phyloP scores from a whole-genome alignment of 2,329 filamentous ascomycete genomes.

The Diaporthe vexans region DNA sequence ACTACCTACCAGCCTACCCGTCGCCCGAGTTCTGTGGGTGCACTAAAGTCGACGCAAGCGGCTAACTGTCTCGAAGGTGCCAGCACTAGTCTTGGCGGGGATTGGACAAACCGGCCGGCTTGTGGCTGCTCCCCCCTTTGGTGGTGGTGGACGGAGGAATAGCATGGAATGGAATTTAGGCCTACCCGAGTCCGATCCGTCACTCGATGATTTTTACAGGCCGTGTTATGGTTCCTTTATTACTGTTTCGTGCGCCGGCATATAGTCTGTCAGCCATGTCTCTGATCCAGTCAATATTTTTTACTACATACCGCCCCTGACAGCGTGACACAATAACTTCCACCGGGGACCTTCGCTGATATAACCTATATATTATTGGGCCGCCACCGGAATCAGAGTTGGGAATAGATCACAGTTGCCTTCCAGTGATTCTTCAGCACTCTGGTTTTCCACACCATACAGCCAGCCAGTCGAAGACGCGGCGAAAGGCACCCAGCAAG shows the following conservation, averaged over 20 bases:
- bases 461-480: neutral
- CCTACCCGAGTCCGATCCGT: constrained; percentile 22
- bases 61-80: neutral
- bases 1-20: too few relatives aligned
- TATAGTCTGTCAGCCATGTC: neutral
- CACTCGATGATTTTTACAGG: neutral
- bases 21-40: neutral
- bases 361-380: neutral
- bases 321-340: neutral
- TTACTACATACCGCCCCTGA: neutral
- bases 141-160: constrained; percentile 3
- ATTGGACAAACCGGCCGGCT: neutral
- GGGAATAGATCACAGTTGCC: neutral
- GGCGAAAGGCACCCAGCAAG: neutral
- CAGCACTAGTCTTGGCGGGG: neutral
- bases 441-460: too few relatives aligned
- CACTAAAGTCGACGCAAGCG: constrained; percentile 10
- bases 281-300: neutral
- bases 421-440: too few relatives aligned
- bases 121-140: neutral
- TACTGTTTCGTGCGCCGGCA: neutral
- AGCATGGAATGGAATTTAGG: constrained; percentile 5
- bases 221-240: neutral
- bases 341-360: neutral
- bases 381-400: neutral